These are phyloP conservation scores for Tetracentron sinense DNA, from an alignment of 164 flowering plant species.

Conservation along the genomic window DNA sequence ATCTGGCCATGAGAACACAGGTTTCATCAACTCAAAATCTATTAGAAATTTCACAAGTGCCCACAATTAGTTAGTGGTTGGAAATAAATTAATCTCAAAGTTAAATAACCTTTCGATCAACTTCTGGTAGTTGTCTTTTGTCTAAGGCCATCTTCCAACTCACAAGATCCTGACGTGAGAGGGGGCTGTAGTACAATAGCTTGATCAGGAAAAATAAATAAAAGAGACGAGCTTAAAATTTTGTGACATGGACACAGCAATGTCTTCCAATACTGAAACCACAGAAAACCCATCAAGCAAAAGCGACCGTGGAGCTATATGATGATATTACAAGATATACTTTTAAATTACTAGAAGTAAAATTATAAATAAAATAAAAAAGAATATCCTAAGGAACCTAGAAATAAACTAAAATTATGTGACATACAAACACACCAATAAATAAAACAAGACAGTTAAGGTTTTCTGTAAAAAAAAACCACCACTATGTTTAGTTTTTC, in stretches of 20 bases:
- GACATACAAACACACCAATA: too few species aligned
- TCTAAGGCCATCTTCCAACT: slow-evolving; percentile 96
- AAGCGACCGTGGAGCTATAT: not conserved
- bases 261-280: not conserved
- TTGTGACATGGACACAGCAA: not conserved
- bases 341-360: too few species aligned
- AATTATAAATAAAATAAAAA: too few species aligned
- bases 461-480: too few species aligned
- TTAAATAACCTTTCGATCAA: slow-evolving; percentile 64
- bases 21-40: not conserved
- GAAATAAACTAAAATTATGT: too few species aligned
- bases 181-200: slow-evolving; percentile 53
- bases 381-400: too few species aligned
- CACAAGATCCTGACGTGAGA: slow-evolving; percentile 97
- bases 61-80: slow-evolving; percentile 3
- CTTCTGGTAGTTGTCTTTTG: slow-evolving; percentile 75
- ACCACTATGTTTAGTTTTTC: too few species aligned
- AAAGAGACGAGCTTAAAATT: not conserved
- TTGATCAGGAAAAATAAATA: not conserved
- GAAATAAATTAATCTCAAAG: not conserved
- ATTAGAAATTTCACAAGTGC: not conserved
- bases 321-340: too few species aligned
- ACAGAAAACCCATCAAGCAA: not conserved
- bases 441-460: too few species aligned
- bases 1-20: slow-evolving; percentile 36